Evolutionary conservation across 371 early-diverging fungal species (phyloP).

Genomic region (Haplosporangium sp.): DNA sequence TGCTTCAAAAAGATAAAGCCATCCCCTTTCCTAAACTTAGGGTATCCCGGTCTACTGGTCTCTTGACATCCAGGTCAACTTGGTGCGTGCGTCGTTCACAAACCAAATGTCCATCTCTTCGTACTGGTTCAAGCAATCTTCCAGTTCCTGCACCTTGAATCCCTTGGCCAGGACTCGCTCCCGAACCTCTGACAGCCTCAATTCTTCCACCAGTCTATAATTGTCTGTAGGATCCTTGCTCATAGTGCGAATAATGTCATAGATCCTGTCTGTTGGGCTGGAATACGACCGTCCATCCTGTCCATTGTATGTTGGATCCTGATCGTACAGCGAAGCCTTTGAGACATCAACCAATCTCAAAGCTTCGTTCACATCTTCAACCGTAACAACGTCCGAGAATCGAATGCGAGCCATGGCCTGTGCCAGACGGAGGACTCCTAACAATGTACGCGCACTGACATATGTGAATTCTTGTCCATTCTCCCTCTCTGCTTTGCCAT

Average conservation of each 20-base stretch:
- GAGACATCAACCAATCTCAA: conserved; percentile 91
- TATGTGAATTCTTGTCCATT: conserved; percentile 70
- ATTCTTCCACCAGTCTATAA: conserved; percentile 37
- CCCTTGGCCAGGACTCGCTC: conserved; percentile 82
- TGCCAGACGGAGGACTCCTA: conserved; percentile 93
- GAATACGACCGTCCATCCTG: conserved; percentile 54
- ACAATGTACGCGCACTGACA: conserved; percentile 87
- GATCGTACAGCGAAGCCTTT: conserved; percentile 70
- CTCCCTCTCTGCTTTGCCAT: conserved; percentile 75
- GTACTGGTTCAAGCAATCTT: conserved; percentile 76
- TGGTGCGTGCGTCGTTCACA: conserved; percentile 70
- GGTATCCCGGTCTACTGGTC: conserved; percentile 13
- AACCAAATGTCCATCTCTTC: conserved; percentile 82
- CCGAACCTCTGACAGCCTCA: conserved; percentile 63
- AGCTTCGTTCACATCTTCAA: conserved; percentile 95
- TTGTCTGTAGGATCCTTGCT: conserved; percentile 57
- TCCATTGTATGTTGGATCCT: conserved; percentile 53
- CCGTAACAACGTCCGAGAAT: conserved; percentile 79
- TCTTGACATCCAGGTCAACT: conserved; percentile 61
- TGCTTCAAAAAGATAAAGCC: too few relatives aligned
- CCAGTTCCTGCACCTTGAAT: conserved; percentile 79
- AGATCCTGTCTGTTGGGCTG: conserved; percentile 70
- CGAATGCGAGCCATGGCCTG: conserved; percentile 93
- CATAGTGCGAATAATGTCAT: conserved; percentile 73
- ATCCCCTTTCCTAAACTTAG: background rate